Conservation (phyloP, 2,329 filamentous ascomycete genomes). For the Diaporthe humulicola region DNA sequence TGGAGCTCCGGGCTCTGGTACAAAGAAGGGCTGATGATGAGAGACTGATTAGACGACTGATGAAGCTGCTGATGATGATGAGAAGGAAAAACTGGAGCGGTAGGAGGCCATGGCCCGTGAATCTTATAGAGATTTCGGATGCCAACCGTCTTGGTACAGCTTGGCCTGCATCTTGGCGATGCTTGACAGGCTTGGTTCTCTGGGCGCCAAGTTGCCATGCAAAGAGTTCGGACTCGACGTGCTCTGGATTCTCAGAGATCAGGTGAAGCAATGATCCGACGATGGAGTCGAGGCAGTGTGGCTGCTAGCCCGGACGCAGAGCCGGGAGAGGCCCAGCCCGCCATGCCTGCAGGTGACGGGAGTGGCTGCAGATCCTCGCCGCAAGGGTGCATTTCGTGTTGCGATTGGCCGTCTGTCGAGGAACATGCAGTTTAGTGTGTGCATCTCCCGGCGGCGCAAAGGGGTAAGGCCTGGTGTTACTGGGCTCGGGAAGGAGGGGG, state of each 20-base stretch:
- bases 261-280: slow-evolving; percentile 43
- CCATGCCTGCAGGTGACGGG: slow-evolving; percentile 19
- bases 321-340: slow-evolving; percentile 21
- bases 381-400: background rate
- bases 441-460: slow-evolving; percentile 12
- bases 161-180: slow-evolving; percentile 34
- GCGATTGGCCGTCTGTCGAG: slow-evolving; percentile 19
- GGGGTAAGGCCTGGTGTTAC: slow-evolving; percentile 10
- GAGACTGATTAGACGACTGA: slow-evolving; percentile 36
- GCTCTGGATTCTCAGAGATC: slow-evolving; percentile 38
- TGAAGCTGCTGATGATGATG: slow-evolving; percentile 38
- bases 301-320: background rate
- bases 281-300: slow-evolving; percentile 32
- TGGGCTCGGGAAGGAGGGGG: background rate
- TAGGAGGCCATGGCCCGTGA: slow-evolving; percentile 17
- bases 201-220: slow-evolving; percentile 27
- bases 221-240: background rate
- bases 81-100: background rate
- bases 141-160: slow-evolving; percentile 30
- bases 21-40: slow-evolving; percentile 33
- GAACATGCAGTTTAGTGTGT: background rate
- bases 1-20: slow-evolving; percentile 38
- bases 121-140: slow-evolving; percentile 40
- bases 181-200: slow-evolving; percentile 27
- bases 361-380: slow-evolving; percentile 1